Evolutionary conservation across 176 grass and related monocot genomes (phyloP).

Genomic region (Bromus sterilis): DNA sequence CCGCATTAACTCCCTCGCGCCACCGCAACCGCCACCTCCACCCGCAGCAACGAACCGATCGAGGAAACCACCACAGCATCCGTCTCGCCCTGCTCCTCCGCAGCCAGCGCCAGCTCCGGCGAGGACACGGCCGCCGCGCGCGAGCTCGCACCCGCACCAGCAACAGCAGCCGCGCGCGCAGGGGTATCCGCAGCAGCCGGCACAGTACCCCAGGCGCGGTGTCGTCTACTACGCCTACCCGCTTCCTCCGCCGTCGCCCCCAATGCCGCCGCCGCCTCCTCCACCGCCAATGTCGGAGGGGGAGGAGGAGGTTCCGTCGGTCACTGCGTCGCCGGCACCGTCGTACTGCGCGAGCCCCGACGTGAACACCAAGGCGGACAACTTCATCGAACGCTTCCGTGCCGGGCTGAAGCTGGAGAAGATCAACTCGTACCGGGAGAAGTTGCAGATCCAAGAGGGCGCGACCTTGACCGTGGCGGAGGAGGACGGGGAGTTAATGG

Average conservation of each 20-base stretch:
- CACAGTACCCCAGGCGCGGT: slow-evolving; percentile 15
- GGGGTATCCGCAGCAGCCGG: slow-evolving; percentile 18
- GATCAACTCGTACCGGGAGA: slow-evolving; percentile 76
- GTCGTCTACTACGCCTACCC: slow-evolving; percentile 41
- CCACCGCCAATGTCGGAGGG: slow-evolving; percentile 22
- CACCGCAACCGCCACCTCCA: not conserved
- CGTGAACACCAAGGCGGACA: slow-evolving; percentile 84
- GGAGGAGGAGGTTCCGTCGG: not conserved
- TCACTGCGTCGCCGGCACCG: slow-evolving; percentile 21
- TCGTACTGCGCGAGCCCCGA: slow-evolving; percentile 82
- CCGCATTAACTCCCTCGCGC: slow-evolving; percentile 49
- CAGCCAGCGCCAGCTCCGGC: not conserved
- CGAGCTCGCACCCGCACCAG: not conserved
- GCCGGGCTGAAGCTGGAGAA: slow-evolving; percentile 76
- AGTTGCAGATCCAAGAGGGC: slow-evolving; percentile 25
- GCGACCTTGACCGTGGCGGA: slow-evolving; percentile 1
- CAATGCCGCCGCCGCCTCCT: slow-evolving; percentile 42
- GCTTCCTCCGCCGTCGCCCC: slow-evolving; percentile 47
- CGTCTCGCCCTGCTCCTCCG: slow-evolving; percentile 13
- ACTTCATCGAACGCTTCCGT: slow-evolving; percentile 15
- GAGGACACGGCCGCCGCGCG: slow-evolving; percentile 5
- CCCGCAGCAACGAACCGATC: slow-evolving; percentile 15
- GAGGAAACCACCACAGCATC: slow-evolving; percentile 27
- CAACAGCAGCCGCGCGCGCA: not conserved
- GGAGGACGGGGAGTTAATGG: slow-evolving; percentile 42